Percentiles rank a stretch among this genome's conserved stretches.
Evolutionary conservation across 148 eudicot species (phyloP).

Genomic region (Beta vulgaris): DNA sequence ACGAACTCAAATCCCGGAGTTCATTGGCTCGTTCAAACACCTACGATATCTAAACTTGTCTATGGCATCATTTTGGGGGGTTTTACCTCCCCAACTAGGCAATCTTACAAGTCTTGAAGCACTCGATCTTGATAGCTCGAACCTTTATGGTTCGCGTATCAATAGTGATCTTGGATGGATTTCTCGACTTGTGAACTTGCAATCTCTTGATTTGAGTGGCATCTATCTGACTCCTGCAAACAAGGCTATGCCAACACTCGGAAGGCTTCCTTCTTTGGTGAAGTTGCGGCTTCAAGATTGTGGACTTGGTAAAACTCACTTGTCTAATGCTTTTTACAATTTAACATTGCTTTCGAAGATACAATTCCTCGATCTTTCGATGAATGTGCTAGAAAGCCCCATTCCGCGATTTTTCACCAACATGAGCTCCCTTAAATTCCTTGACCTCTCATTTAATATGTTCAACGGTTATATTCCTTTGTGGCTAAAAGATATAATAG

Average conservation of each 20-base stretch:
- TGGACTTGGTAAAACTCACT: not conserved
- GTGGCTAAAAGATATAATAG: conserved; percentile 16
- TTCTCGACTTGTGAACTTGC: conserved; percentile 1
- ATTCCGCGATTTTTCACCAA: not conserved
- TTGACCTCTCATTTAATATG: conserved; percentile 11
- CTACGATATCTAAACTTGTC: conserved; percentile 34
- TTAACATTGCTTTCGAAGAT: not conserved
- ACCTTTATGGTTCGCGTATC: not conserved
- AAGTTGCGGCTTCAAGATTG: not conserved
- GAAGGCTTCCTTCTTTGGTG: conserved; percentile 17
- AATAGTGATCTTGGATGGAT: conserved; percentile 3
- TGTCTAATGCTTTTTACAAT: not conserved
- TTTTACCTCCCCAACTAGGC: conserved; percentile 18
- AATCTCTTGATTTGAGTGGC: not conserved
- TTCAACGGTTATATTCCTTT: conserved; percentile 15
- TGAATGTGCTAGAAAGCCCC: not conserved
- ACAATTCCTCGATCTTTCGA: conserved; percentile 10
- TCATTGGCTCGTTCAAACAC: conserved; percentile 28
- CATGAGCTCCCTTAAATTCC: conserved; percentile 17
- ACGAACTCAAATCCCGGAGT: conserved; percentile 26
- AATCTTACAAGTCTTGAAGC: conserved; percentile 15
- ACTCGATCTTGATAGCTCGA: conserved; percentile 1
- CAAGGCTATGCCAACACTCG: not conserved
- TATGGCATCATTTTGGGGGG: conserved; percentile 13
- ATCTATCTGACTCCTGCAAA: not conserved